phyloP scores from a whole-genome alignment of 2,329 filamentous ascomycete species.

The Alternaria arborescens region DNA sequence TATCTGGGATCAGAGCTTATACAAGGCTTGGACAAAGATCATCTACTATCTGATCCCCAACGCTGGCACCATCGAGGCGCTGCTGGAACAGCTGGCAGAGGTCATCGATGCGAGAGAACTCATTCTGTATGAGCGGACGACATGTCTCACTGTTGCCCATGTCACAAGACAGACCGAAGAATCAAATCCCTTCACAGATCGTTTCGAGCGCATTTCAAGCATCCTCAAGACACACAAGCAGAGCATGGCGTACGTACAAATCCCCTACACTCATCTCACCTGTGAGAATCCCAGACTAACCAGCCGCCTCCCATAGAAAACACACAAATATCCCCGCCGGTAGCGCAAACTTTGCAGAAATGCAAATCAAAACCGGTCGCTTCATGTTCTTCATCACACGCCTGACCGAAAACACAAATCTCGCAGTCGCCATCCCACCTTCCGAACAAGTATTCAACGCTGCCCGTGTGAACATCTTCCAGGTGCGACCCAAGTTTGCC shows the following conservation, averaged over 20 bases:
- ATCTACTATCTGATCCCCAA: constrained; percentile 99
- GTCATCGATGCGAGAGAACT: constrained; percentile 93
- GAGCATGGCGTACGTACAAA: constrained; percentile 61
- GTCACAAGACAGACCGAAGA: constrained; percentile 80
- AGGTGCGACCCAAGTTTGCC: constrained; percentile 83
- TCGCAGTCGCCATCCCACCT: constrained; percentile 89
- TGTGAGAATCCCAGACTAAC: neutral
- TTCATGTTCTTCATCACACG: constrained; percentile 96
- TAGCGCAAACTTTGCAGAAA: constrained; percentile 80
- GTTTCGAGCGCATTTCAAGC: constrained; percentile 93
- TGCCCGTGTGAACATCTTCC: constrained; percentile 87
- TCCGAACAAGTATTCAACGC: constrained; percentile 92
- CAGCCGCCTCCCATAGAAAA: constrained; percentile 59
- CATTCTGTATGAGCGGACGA: constrained; percentile 92
- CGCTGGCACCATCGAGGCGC: constrained; percentile 83
- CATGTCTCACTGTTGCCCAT: constrained; percentile 94
- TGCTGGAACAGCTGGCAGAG: constrained; percentile 81
- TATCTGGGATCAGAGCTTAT: constrained; percentile 98
- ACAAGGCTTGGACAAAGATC: constrained; percentile 98
- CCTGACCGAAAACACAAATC: constrained; percentile 97
- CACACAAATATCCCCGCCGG: constrained; percentile 83
- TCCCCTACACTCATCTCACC: constrained; percentile 20
- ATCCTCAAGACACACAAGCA: constrained; percentile 99
- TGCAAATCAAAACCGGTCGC: constrained; percentile 79
- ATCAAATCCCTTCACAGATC: constrained; percentile 87